A percentile compares a stretch with the other conserved stretches of the same genome.
Conservation (phyloP, 1,139 yeast genomes). For the Arxiozyma slooffiae region DNA sequence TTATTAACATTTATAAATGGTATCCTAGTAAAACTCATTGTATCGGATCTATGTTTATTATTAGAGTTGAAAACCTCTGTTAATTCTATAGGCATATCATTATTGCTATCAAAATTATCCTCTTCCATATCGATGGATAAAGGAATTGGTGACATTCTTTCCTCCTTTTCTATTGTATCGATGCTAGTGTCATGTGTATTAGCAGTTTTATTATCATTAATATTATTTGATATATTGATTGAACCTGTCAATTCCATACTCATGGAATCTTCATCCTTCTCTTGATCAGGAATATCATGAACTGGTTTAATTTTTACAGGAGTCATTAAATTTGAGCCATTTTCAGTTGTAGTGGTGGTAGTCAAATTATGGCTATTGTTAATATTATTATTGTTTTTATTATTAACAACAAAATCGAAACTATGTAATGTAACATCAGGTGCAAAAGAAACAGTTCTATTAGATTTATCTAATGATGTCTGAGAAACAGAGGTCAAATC, state of each 20-base stretch:
- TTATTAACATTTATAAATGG: neutral
- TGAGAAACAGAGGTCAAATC: neutral
- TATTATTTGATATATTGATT: neutral
- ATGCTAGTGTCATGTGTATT: neutral
- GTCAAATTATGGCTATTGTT: too few relatives aligned
- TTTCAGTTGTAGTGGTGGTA: constrained; percentile 9
- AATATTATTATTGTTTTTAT: neutral
- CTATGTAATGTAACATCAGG: constrained; percentile 68
- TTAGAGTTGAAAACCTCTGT: constrained; percentile 7
- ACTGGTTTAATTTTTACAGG: constrained; percentile 9
- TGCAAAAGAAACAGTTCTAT: constrained; percentile 60
- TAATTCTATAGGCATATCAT: constrained; percentile 16
- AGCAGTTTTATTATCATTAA: neutral
- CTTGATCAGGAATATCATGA: neutral
- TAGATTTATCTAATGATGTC: constrained; percentile 7
- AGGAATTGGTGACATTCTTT: constrained; percentile 9
- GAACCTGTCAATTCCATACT: constrained; percentile 12
- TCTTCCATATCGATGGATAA: constrained; percentile 1
- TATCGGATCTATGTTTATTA: neutral
- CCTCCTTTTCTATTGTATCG: constrained; percentile 9
- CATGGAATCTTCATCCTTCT: constrained; percentile 1
- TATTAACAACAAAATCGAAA: constrained; percentile 40
- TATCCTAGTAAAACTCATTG: constrained; percentile 1
- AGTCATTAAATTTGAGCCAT: constrained; percentile 18
- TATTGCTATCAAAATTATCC: constrained; percentile 1